phyloP scores from a whole-genome alignment of 2,329 filamentous ascomycete genomes.

The Aspergillus glaucus region DNA sequence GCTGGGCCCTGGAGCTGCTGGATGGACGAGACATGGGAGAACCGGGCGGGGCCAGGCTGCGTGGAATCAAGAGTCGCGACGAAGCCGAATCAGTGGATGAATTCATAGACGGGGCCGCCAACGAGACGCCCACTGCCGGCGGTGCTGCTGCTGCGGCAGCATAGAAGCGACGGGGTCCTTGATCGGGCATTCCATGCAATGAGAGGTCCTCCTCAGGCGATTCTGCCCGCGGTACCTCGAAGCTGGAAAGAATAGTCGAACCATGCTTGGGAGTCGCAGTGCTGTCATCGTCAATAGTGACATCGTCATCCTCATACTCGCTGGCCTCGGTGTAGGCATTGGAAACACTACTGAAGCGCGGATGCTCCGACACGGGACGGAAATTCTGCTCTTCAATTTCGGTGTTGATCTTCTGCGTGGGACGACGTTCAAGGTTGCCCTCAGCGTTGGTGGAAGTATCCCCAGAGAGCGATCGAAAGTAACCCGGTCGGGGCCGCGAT shows the following conservation, averaged over 20 bases:
- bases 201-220: slow-evolving; percentile 26
- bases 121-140: slow-evolving; percentile 11
- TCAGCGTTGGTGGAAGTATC: slow-evolving; percentile 22
- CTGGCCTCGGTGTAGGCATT: slow-evolving; percentile 12
- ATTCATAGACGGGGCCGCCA: slow-evolving; percentile 21
- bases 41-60: slow-evolving; percentile 41
- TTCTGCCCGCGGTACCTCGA: slow-evolving; percentile 23
- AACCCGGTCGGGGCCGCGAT: slow-evolving; percentile 69
- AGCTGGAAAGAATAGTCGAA: slow-evolving; percentile 15
- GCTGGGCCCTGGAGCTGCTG: slow-evolving; percentile 52
- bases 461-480: slow-evolving; percentile 68
- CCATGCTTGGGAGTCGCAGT: slow-evolving; percentile 18
- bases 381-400: slow-evolving; percentile 41
- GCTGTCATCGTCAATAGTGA: slow-evolving; percentile 35
- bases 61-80: slow-evolving; percentile 32
- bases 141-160: slow-evolving; percentile 7
- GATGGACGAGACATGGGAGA: slow-evolving; percentile 38
- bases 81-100: slow-evolving; percentile 31
- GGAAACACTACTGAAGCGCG: slow-evolving; percentile 61
- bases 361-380: slow-evolving; percentile 68
- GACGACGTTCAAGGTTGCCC: slow-evolving; percentile 28
- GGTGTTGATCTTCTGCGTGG: slow-evolving; percentile 31
- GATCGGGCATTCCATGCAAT: slow-evolving; percentile 9
- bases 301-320: slow-evolving; percentile 16
- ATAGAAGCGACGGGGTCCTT: slow-evolving; percentile 15